Evolutionary conservation across 2,329 filamentous ascomycete genomes (phyloP).

Genomic region (Fusarium sp.): DNA sequence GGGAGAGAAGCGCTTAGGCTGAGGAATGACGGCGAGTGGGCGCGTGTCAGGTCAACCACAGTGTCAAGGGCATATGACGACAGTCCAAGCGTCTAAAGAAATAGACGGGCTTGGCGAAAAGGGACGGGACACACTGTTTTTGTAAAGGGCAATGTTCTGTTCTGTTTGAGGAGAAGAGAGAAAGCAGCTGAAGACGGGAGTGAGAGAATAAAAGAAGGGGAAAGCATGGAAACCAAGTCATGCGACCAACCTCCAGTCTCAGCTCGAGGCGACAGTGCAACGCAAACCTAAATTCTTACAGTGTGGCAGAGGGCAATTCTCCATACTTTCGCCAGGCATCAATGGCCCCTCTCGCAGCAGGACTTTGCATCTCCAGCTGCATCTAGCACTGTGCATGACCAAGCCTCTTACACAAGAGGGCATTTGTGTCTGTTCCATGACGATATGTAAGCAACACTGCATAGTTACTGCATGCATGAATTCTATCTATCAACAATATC

Average conservation of each 20-base stretch:
- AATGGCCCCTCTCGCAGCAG: constrained; percentile 5
- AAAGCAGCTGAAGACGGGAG: not conserved
- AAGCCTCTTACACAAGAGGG: constrained; percentile 17
- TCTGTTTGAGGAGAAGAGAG: not conserved
- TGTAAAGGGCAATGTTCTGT: too few relatives aligned
- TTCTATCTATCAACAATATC: too few relatives aligned
- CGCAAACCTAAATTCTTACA: constrained; percentile 6
- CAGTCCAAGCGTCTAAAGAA: constrained; percentile 15
- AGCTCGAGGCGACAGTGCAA: constrained; percentile 30
- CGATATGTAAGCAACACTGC: not conserved
- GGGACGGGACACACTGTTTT: not conserved
- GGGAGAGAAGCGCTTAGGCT: constrained; percentile 9
- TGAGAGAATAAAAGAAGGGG: not conserved
- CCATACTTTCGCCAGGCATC: constrained; percentile 21
- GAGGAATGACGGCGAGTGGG: constrained; percentile 30
- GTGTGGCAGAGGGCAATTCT: constrained; percentile 19
- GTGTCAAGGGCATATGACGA: constrained; percentile 36
- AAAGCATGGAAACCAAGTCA: constrained; percentile 23
- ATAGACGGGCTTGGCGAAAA: constrained; percentile 32
- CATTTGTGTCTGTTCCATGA: constrained; percentile 4
- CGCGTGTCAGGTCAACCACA: not conserved
- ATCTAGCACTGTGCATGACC: constrained; percentile 13
- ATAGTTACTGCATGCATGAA: not conserved
- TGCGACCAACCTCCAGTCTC: constrained; percentile 35
- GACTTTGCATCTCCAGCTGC: not conserved